phyloP scores from a whole-genome alignment of 1,284 basidiomycete genomes.

The Porogramme epimiltina region DNA sequence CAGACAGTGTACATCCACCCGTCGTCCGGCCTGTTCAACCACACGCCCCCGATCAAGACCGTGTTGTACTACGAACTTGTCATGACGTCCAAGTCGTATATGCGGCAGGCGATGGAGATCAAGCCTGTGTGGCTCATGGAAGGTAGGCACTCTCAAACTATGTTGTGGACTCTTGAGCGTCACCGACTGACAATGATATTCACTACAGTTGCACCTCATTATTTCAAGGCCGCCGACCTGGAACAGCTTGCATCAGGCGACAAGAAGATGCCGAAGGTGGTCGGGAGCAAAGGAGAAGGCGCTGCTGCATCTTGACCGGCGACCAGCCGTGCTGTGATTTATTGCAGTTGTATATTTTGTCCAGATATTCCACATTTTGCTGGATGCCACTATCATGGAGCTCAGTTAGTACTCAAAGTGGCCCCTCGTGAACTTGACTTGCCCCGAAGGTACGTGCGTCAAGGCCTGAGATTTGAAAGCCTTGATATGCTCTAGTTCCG shows the following conservation, averaged over 20 bases:
- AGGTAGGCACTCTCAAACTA: conserved; percentile 48
- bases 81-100: conserved; percentile 86
- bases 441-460: no score
- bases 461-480: no score
- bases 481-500: no score
- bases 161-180: no score
- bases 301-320: not conserved
- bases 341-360: no score
- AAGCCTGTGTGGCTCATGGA: conserved; percentile 93
- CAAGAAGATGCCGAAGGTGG: conserved; percentile 87
- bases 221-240: conserved; percentile 88
- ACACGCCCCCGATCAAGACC: conserved; percentile 90
- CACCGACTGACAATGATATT: no score
- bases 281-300: conserved; percentile 34
- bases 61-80: conserved; percentile 95
- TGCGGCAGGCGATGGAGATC: conserved; percentile 97
- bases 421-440: no score
- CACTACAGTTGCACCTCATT: conserved; percentile 84
- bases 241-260: conserved; percentile 82
- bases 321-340: no score
- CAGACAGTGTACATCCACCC: conserved; percentile 97
- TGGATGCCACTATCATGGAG: no score
- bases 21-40: conserved; percentile 92
- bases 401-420: no score
- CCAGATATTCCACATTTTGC: no score